phyloP scores from a whole-genome alignment of 176 grass and related monocot genomes.

The Rhynchospora tenuis region DNA sequence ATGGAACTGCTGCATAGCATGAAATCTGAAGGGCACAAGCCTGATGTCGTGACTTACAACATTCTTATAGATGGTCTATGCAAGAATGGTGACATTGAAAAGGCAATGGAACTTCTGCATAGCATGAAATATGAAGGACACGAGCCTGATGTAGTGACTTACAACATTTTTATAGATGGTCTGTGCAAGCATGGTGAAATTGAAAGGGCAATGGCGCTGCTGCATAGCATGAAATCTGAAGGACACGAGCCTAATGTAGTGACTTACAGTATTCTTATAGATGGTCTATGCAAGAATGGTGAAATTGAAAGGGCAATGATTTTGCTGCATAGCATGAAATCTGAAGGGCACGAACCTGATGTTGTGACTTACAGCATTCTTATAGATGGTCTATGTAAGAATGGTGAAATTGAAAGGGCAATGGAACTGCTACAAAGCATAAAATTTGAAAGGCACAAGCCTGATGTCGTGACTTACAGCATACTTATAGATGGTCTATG shows the following conservation, averaged over 20 bases:
- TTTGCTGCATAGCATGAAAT: no score
- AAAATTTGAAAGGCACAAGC: no score
- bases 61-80: slow-evolving; percentile 5
- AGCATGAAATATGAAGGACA: not conserved
- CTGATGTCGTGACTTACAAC: not conserved
- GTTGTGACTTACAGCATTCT: no score
- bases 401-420: no score
- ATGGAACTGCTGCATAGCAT: not conserved
- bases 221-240: not conserved
- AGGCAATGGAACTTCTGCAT: not conserved
- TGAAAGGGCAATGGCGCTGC: not conserved
- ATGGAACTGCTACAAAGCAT: no score
- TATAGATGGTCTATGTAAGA: no score
- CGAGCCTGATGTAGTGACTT: not conserved
- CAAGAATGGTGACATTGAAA: not conserved
- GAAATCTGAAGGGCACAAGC: not conserved
- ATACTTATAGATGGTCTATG: no score
- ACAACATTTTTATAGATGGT: not conserved
- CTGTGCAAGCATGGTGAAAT: not conserved
- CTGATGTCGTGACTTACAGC: no score
- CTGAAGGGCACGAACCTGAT: no score
- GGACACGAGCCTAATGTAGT: not conserved
- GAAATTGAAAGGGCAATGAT: no score
- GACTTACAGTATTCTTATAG: slow-evolving; percentile 10
- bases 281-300: not conserved